phyloP scores from a whole-genome alignment of 441 rosid species.

The Cnidoscolus chayamansa region DNA sequence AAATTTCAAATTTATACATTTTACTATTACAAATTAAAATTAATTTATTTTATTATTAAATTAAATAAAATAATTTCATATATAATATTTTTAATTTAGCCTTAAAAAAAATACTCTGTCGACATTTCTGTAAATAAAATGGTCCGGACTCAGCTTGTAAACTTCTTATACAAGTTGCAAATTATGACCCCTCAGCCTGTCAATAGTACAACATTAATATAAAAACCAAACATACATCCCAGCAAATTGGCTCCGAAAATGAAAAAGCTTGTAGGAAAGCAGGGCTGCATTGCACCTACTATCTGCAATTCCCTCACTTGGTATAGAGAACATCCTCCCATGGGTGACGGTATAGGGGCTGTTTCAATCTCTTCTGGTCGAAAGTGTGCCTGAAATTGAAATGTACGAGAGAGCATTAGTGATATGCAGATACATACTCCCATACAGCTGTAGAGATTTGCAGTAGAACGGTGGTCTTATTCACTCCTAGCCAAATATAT shows the following conservation, averaged over 20 bases:
- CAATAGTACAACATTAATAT: slow-evolving; percentile 30
- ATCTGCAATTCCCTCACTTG: slow-evolving; percentile 38
- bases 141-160: slow-evolving; percentile 9
- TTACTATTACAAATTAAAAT: too few species aligned
- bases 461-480: neutral
- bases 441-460: neutral
- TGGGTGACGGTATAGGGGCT: slow-evolving; percentile 81
- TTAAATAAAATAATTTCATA: too few species aligned
- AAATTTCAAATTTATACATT: too few species aligned
- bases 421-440: neutral
- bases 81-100: too few species aligned
- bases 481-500: neutral
- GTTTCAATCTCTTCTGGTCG: slow-evolving; percentile 88
- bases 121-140: slow-evolving; percentile 21
- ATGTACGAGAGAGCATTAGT: neutral
- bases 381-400: slow-evolving; percentile 58
- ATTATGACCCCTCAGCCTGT: neutral
- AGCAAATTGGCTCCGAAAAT: slow-evolving; percentile 16
- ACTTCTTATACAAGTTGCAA: slow-evolving; percentile 29
- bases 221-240: slow-evolving; percentile 18
- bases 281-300: slow-evolving; percentile 14
- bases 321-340: slow-evolving; percentile 94
- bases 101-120: neutral
- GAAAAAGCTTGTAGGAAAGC: slow-evolving; percentile 13
- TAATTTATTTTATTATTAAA: too few species aligned